Base-by-base conservation (phyloP, 1,284 basidiomycete species). In the Malassezia yamatoensis region DNA sequence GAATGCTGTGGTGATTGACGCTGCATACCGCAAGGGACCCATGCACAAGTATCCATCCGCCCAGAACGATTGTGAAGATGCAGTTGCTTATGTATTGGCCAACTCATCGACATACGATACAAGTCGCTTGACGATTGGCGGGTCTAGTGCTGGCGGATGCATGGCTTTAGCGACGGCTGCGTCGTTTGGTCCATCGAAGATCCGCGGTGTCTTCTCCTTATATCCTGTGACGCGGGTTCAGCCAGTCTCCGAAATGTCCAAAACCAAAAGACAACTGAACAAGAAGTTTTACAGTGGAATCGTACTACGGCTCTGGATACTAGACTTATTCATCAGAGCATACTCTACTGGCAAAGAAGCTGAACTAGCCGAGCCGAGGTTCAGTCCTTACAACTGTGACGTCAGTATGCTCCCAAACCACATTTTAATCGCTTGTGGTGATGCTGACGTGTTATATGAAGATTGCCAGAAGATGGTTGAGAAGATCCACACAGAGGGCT, bases 1-100 rank as follows among this genome's bases (percentile, higher is more conserved):
- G 21, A 40, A 61, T 12, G 61, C 54, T 34, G 41, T 62, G 18
- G 48, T 67, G 4, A 47, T 68, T 39, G 70, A 72, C 32, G 59
- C 60, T 36, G 68, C 68, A 44, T 72, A 72, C 36, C 65, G 68
- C 49, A 70, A 70, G 46, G 62, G 62, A 2, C 70, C 70, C 29
- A 63, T 64, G 53, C 39, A 61, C 39, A 64, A 65, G 21, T 70
- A 63, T 51, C 70, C 70, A 8, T 62, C 66, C 29, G 61, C 64
- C 20, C 51, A 60, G 18, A 51, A 71, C 21, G 65, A 70, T 44
- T 65, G 62, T 3, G 60, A 65, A 24, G 66, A 70, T 24, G 55
- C 51, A 1, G 56, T 64, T 47, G 51, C 53, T 32, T 59, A 61
- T 37, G 53, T 64, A 1, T 45, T 66, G 6, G 51, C 61, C 2